Evolutionary conservation across 306 rosid genomes (phyloP).

Genomic region (Begonia fuchsioides): DNA sequence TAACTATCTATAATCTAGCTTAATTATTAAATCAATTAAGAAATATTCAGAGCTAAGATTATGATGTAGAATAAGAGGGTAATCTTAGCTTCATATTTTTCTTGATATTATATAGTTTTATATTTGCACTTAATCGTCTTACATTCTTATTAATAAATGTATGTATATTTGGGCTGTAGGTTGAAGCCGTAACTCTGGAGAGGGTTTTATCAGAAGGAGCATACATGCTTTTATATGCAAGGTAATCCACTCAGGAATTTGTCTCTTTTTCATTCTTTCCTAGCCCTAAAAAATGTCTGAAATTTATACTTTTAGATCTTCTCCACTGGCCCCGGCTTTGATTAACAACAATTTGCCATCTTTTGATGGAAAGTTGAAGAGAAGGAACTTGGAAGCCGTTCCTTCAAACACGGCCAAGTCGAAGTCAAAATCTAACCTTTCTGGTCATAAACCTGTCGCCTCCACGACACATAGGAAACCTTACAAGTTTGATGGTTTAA

Average conservation of each 20-base stretch:
- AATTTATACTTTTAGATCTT: constrained; percentile 22
- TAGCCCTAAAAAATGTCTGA: not conserved
- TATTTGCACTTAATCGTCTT: not conserved
- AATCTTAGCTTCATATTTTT: too few relatives aligned
- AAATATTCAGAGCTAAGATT: too few relatives aligned
- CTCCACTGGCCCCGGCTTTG: constrained; percentile 33
- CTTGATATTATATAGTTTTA: too few relatives aligned
- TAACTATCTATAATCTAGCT: too few relatives aligned
- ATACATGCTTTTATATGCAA: constrained; percentile 72
- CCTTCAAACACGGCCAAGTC: constrained; percentile 28
- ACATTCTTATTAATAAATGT: too few relatives aligned
- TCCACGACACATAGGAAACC: constrained; percentile 20
- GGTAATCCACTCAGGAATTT: constrained; percentile 22
- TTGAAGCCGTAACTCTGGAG: constrained; percentile 47
- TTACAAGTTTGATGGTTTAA: constrained; percentile 14
- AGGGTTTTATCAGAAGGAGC: constrained; percentile 64
- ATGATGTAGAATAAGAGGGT: too few relatives aligned
- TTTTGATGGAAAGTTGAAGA: constrained; percentile 30
- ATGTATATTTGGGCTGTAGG: constrained; percentile 27
- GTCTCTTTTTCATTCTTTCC: not conserved
- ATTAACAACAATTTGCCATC: constrained; percentile 23
- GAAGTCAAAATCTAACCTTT: constrained; percentile 26
- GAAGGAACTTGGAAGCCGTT: constrained; percentile 49
- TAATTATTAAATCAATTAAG: not conserved
- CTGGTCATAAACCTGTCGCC: constrained; percentile 11